Evolutionary conservation across 768 basidiomycete species (phyloP).

Genomic region (Plicaturopsis crispa): DNA sequence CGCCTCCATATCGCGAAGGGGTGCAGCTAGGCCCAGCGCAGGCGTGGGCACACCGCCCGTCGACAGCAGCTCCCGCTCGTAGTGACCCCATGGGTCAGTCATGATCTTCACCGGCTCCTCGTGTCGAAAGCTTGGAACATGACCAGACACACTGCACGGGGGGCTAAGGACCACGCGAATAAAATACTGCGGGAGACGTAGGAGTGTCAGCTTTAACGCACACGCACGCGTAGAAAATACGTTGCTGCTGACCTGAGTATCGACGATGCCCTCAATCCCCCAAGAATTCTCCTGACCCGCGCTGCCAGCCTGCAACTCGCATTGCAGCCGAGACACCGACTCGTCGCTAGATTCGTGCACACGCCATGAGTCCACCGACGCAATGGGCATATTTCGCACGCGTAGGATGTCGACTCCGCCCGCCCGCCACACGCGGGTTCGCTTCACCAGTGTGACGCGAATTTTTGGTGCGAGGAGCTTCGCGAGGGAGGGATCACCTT

Average conservation of each 20-base stretch:
- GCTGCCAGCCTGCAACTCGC: constrained; percentile 27
- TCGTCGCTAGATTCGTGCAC: constrained; percentile 28
- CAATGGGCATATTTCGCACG: constrained; percentile 19
- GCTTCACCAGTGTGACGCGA: constrained; percentile 28
- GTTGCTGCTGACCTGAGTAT: constrained; percentile 17
- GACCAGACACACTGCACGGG: constrained; percentile 18
- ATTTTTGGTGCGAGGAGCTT: constrained; percentile 24
- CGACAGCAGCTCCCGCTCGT: constrained; percentile 27
- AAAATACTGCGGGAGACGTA: constrained; percentile 23
- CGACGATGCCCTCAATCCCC: constrained; percentile 22
- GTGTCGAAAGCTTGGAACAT: constrained; percentile 28
- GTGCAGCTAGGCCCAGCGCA: constrained; percentile 30
- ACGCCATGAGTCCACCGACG: constrained; percentile 12
- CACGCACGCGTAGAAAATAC: not conserved
- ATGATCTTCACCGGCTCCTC: constrained; percentile 28
- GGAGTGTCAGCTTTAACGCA: not conserved
- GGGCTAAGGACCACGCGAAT: constrained; percentile 26
- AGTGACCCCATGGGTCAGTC: constrained; percentile 31
- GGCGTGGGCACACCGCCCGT: constrained; percentile 31
- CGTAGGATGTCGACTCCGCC: constrained; percentile 13
- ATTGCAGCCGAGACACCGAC: constrained; percentile 21
- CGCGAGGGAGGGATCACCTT: constrained; percentile 27
- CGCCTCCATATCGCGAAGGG: too few species aligned
- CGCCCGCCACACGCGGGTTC: constrained; percentile 22
- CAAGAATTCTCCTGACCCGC: constrained; percentile 29